Conservation (phyloP, 129 eudicot species). For the Calendula officinalis region DNA sequence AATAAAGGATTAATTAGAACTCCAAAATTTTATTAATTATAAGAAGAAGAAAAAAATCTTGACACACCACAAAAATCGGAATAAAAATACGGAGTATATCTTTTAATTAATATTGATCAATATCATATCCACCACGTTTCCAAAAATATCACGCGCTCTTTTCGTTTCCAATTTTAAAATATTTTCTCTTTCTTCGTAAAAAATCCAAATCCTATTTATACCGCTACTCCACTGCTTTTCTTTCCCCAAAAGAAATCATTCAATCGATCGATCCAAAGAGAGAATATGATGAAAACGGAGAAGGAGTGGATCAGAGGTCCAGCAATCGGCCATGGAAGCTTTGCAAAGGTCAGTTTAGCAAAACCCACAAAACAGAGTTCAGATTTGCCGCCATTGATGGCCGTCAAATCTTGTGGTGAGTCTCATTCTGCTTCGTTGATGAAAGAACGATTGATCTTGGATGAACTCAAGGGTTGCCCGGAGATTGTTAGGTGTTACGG, state of each 20-base stretch:
- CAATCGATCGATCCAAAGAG: background rate
- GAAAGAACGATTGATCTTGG: constrained; percentile 43
- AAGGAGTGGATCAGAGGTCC: constrained; percentile 77
- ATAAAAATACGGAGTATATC: no score
- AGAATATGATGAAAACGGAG: background rate
- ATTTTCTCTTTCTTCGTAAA: background rate
- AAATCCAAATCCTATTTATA: constrained; percentile 9
- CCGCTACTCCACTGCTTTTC: no score
- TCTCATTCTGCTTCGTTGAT: constrained; percentile 37
- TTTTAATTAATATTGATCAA: background rate
- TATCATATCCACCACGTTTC: constrained; percentile 22
- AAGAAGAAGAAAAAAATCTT: no score
- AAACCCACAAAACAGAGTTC: constrained; percentile 36
- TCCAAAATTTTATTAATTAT: no score
- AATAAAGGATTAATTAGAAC: no score
- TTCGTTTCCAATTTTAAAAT: constrained; percentile 10
- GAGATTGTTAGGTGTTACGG: constrained; percentile 49
- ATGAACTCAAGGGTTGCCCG: constrained; percentile 43
- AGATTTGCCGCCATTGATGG: constrained; percentile 42
- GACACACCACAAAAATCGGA: no score
- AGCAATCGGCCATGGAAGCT: constrained; percentile 66
- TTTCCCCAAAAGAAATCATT: no score
- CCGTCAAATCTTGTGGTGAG: constrained; percentile 52
- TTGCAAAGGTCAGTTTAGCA: constrained; percentile 66
- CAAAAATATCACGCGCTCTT: constrained; percentile 32